Conservation (phyloP, 2,329 filamentous ascomycete genomes). For the Arthrobotrys iridis region DNA sequence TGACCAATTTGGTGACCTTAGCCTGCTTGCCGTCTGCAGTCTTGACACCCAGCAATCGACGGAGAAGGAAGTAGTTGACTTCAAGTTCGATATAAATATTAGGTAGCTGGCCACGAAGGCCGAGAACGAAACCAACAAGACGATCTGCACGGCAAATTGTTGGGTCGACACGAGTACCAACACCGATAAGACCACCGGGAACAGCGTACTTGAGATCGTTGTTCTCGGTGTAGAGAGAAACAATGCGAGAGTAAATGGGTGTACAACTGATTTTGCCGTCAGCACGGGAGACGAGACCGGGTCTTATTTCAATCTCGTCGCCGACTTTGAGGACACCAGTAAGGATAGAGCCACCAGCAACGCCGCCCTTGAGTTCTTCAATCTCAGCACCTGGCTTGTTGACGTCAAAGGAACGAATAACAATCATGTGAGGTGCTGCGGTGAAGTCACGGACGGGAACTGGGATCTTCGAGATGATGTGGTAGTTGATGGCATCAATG, state of each 20-base stretch:
- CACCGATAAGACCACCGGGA: conserved; percentile 96
- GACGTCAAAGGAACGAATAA: conserved; percentile 98
- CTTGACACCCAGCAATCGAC: conserved; percentile 92
- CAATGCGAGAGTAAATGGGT: conserved; percentile 94
- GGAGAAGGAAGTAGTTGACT: conserved; percentile 98
- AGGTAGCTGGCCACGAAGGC: conserved; percentile 89
- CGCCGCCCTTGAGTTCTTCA: conserved; percentile 97
- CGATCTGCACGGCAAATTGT: conserved; percentile 98
- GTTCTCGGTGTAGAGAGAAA: conserved; percentile 95
- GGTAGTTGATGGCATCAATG: conserved; percentile 97
- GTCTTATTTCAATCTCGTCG: conserved; percentile 97
- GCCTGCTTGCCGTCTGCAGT: conserved; percentile 98
- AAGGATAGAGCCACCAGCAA: conserved; percentile 95
- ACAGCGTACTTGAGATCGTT: conserved; percentile 99
- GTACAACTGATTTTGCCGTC: conserved; percentile 94
- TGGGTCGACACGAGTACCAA: conserved; percentile 95
- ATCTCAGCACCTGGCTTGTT: conserved; percentile 99
- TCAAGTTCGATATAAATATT: conserved; percentile 99
- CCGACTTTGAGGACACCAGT: conserved; percentile 96
- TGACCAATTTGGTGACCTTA: conserved; percentile 96
- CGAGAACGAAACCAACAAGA: conserved; percentile 96
- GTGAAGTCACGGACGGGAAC: conserved; percentile 91
- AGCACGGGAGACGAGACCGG: conserved; percentile 97
- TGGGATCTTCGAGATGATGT: conserved; percentile 93
- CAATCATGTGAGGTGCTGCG: conserved; percentile 95